Percentiles rank a stretch among this genome's conserved stretches.
phyloP scores from a whole-genome alignment of 2,329 filamentous ascomycete genomes.

The Stachybotrys chlorohalonatus region DNA sequence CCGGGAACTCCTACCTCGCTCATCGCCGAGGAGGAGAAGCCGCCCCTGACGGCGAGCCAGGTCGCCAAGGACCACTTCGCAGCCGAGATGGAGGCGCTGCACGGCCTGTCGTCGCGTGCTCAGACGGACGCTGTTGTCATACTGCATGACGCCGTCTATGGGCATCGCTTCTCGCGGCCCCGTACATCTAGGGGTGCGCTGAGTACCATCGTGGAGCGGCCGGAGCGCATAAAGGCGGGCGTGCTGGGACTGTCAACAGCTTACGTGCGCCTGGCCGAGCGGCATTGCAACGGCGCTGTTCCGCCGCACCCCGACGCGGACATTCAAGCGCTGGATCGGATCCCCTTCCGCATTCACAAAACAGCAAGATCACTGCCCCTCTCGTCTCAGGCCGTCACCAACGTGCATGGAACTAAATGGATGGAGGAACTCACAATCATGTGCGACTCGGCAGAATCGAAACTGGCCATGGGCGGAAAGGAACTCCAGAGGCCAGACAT shows the following conservation, averaged over 20 bases:
- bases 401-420: slow-evolving; percentile 86
- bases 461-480: slow-evolving; percentile 55
- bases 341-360: slow-evolving; percentile 80
- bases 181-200: slow-evolving; percentile 64
- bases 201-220: slow-evolving; percentile 81
- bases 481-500: not conserved
- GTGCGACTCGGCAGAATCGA: slow-evolving; percentile 72
- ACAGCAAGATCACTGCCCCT: slow-evolving; percentile 65
- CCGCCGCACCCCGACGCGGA: slow-evolving; percentile 57
- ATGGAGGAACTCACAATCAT: slow-evolving; percentile 84
- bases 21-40: slow-evolving; percentile 23
- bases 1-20: slow-evolving; percentile 21
- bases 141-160: slow-evolving; percentile 89
- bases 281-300: slow-evolving; percentile 62
- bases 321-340: slow-evolving; percentile 42
- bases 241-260: slow-evolving; percentile 76
- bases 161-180: slow-evolving; percentile 81
- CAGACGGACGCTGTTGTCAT: slow-evolving; percentile 66
- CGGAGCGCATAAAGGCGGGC: slow-evolving; percentile 79
- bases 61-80: slow-evolving; percentile 62
- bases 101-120: slow-evolving; percentile 30
- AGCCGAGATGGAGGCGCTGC: slow-evolving; percentile 58
- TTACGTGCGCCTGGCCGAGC: slow-evolving; percentile 80
- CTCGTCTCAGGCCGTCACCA: slow-evolving; percentile 68
- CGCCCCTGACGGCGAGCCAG: slow-evolving; percentile 37